Evolutionary conservation across 768 basidiomycete genomes (phyloP), one percentile per base, ranked within the genome.

Genomic region (Agaricus sinodeliciosus): DNA sequence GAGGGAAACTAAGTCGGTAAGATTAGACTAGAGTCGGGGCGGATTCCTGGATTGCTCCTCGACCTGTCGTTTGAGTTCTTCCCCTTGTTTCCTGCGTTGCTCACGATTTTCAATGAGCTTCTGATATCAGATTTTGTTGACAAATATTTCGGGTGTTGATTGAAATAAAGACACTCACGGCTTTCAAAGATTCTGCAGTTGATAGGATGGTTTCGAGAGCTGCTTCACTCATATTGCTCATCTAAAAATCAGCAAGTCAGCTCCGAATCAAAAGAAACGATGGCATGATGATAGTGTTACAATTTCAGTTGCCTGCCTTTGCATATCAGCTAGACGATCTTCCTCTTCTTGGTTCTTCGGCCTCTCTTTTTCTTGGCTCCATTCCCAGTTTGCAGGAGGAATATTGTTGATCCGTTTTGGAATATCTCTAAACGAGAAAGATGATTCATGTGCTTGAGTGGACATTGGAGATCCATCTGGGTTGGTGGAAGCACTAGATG

Each of bases 221-320:
- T 13, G 76, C 73, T 62, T 88, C 87, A 2, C 85, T 85, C 54
- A 87, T 62, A 47, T 85, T 83, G 7, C 69, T 67, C 69, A 84
- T 76, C 86, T 85, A 22, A 58, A 43, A 43, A 42, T 27, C 8
- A 15, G 3, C 16, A 48, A n/a, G 19, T 28, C 5, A 31, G 28
- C 25, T 16, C 11, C 37, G 6, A 12, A 9, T 19, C 13, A 2
- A 9, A 11, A 15, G 36, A 13, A 7, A 40, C 22, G 31, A 12
- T 4, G 3, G 13, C 5, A 4, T 15, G 27, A 28, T n/a, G n/a
- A n/a, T n/a, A n/a, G n/a, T n/a, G 40, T 55, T 41, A 82, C 81
- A 35, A 73, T 71, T 42, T 81, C 79, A 18, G 72, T 67, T 27
- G 81, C 78, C 45, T 80, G 75, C 46, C 68, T 67, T 48, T 76